Evolutionary conservation across 257 asterid genomes (phyloP).

Genomic region (Fraxinus cuspidata): DNA sequence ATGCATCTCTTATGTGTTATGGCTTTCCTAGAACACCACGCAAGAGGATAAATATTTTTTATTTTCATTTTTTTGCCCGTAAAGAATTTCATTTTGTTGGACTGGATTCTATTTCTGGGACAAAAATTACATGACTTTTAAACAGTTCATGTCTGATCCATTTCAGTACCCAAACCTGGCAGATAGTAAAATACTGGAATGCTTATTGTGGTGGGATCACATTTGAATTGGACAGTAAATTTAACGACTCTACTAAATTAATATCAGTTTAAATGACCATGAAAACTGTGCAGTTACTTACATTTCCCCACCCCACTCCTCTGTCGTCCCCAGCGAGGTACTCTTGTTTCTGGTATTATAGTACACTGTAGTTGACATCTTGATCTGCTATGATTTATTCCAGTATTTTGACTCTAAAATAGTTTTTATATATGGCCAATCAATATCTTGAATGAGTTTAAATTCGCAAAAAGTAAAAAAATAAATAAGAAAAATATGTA

Average conservation of each 20-base stretch:
- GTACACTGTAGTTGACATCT: background rate
- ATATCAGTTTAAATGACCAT: constrained; percentile 12
- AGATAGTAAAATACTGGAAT: constrained; percentile 44
- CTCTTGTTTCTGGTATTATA: background rate
- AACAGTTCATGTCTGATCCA: background rate
- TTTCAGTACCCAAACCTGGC: background rate
- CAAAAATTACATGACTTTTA: background rate
- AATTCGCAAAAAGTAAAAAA: background rate
- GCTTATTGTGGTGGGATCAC: constrained; percentile 56
- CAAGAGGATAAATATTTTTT: background rate
- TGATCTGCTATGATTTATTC: background rate
- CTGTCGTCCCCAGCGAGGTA: background rate
- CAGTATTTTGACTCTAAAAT: background rate
- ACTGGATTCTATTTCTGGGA: background rate
- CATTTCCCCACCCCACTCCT: background rate
- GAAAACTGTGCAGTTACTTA: constrained; percentile 59
- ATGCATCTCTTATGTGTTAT: background rate
- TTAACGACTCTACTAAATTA: constrained; percentile 11
- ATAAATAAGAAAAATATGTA: too few species aligned
- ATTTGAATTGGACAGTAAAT: background rate
- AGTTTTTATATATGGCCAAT: background rate
- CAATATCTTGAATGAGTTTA: background rate
- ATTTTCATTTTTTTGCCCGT: background rate
- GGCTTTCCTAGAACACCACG: background rate
- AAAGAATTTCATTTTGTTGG: too few species aligned